Evolutionary conservation across 1,139 yeast genomes (phyloP).

Genomic region (Candida anutae): DNA sequence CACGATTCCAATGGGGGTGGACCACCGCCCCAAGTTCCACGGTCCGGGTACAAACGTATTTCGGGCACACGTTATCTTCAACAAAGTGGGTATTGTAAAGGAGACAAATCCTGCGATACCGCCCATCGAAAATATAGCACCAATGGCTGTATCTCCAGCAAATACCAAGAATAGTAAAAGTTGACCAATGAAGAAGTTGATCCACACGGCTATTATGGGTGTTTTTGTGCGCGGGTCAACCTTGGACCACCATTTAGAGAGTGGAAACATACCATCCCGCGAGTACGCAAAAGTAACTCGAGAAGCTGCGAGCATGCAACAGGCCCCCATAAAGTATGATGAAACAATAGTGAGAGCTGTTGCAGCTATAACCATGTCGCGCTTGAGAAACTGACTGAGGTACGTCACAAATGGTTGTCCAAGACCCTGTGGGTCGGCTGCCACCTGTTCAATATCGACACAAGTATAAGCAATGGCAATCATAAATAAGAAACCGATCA

Average conservation of each 20-base stretch:
- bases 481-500: slow-evolving; percentile 56
- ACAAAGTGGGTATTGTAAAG: slow-evolving; percentile 57
- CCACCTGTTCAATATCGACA: slow-evolving; percentile 44
- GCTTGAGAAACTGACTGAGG: slow-evolving; percentile 43
- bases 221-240: slow-evolving; percentile 53
- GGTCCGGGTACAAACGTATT: slow-evolving; percentile 59
- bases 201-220: slow-evolving; percentile 66
- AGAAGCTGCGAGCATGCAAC: slow-evolving; percentile 66
- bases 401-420: slow-evolving; percentile 64
- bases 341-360: slow-evolving; percentile 54
- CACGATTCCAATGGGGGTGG: slow-evolving; percentile 40
- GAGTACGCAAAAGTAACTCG: slow-evolving; percentile 65
- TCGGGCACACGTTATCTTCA: slow-evolving; percentile 51
- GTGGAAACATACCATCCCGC: slow-evolving; percentile 64
- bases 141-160: slow-evolving; percentile 63
- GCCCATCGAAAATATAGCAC: slow-evolving; percentile 71
- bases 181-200: slow-evolving; percentile 52
- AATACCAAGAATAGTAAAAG: slow-evolving; percentile 51
- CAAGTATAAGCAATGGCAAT: slow-evolving; percentile 60
- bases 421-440: slow-evolving; percentile 41
- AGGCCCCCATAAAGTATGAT: slow-evolving; percentile 60
- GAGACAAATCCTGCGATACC: slow-evolving; percentile 70
- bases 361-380: slow-evolving; percentile 42
- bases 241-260: slow-evolving; percentile 43
- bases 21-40: slow-evolving; percentile 54